Conservation (phyloP, 495 filamentous ascomycete genomes). For the Parathielavia appendiculata region DNA sequence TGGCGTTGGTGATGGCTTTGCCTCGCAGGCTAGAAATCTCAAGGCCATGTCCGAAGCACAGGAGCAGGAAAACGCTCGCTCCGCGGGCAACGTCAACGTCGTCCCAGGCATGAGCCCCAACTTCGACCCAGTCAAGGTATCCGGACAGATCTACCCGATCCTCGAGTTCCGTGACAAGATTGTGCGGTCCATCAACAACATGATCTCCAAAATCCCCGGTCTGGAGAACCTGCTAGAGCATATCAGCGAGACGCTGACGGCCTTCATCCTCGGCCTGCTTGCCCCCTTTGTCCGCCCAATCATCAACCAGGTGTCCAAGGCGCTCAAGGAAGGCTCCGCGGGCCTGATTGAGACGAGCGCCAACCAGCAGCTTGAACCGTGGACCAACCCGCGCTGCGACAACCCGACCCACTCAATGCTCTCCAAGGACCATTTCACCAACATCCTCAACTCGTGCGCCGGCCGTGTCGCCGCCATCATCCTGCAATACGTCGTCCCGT, state of each 20-base stretch:
- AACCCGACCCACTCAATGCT: slow-evolving; percentile 94
- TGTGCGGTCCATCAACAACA: slow-evolving; percentile 71
- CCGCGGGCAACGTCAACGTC: slow-evolving; percentile 37
- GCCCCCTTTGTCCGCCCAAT: slow-evolving; percentile 87
- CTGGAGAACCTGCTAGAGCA: slow-evolving; percentile 80
- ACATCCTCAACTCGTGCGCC: slow-evolving; percentile 82
- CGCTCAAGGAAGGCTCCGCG: slow-evolving; percentile 76
- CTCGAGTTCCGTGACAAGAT: slow-evolving; percentile 91
- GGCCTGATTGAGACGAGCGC: slow-evolving; percentile 73
- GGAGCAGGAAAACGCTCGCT: slow-evolving; percentile 54
- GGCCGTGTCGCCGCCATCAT: slow-evolving; percentile 75
- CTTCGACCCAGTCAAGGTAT: slow-evolving; percentile 77
- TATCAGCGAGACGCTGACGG: slow-evolving; percentile 82
- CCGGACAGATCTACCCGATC: slow-evolving; percentile 87
- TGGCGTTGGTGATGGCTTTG: slow-evolving; percentile 63
- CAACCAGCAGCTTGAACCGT: slow-evolving; percentile 82
- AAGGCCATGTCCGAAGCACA: slow-evolving; percentile 70
- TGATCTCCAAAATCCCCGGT: slow-evolving; percentile 89
- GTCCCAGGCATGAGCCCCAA: slow-evolving; percentile 65
- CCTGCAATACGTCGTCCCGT: slow-evolving; percentile 76
- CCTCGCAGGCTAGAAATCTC: slow-evolving; percentile 71
- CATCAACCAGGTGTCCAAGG: slow-evolving; percentile 77
- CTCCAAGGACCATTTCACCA: slow-evolving; percentile 95
- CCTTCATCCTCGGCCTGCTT: slow-evolving; percentile 84
- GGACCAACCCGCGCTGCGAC: slow-evolving; percentile 78